Evolutionary conservation across 495 filamentous ascomycete genomes (phyloP).

Genomic region (Tuber borchii): DNA sequence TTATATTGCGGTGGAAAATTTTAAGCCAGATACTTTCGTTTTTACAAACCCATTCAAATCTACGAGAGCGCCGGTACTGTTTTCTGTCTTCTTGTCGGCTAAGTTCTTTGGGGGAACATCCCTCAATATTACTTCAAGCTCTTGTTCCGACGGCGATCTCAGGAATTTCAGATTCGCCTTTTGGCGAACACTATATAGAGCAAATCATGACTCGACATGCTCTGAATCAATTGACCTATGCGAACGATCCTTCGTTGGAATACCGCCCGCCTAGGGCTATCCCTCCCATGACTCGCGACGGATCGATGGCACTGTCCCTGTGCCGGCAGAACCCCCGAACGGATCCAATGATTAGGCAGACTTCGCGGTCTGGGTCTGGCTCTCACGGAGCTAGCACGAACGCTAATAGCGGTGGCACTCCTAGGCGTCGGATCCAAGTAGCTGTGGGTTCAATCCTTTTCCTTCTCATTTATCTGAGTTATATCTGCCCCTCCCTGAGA

Average conservation of each 20-base stretch:
- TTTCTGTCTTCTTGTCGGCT: not conserved
- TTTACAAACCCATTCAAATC: not conserved
- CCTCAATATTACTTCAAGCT: not conserved
- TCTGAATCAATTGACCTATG: constrained; percentile 33
- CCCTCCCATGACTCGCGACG: constrained; percentile 19
- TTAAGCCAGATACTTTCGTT: not conserved
- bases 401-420: constrained; percentile 15
- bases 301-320: constrained; percentile 7
- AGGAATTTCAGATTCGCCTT: constrained; percentile 4
- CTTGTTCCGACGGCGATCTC: not conserved
- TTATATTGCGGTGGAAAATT: not conserved
- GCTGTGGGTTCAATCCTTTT: constrained; percentile 34
- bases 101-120: not conserved
- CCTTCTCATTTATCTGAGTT: constrained; percentile 1
- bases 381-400: constrained; percentile 9
- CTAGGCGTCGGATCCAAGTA: constrained; percentile 39
- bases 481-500: not conserved
- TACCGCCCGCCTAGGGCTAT: constrained; percentile 33
- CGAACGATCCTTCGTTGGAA: constrained; percentile 24
- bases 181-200: not conserved
- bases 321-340: constrained; percentile 28
- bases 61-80: not conserved
- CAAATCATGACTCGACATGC: constrained; percentile 29
- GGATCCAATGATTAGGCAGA: constrained; percentile 33
- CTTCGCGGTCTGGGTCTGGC: constrained; percentile 17